phyloP scores from a whole-genome alignment of 768 basidiomycete species.

The Cyclocybe aegerita region DNA sequence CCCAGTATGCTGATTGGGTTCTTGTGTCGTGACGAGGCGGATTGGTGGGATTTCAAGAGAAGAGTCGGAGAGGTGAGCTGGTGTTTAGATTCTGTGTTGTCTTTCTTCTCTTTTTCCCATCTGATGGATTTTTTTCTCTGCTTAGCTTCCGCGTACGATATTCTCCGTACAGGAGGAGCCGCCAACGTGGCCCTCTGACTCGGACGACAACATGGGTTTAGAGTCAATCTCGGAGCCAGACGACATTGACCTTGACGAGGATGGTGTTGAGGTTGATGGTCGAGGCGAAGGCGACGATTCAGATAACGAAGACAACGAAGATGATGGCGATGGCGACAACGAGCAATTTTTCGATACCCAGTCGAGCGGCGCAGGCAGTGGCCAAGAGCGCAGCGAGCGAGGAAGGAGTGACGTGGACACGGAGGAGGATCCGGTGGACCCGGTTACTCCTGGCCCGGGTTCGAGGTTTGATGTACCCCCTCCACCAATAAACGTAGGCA shows the following conservation, averaged over 20 bases:
- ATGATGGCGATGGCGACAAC: conserved; percentile 35
- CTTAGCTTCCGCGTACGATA: conserved; percentile 62
- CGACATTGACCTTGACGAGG: conserved; percentile 55
- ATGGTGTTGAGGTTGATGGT: conserved; percentile 30
- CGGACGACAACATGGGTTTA: conserved; percentile 74
- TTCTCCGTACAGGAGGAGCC: conserved; percentile 91
- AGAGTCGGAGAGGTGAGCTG: conserved; percentile 70
- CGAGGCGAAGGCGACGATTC: conserved; percentile 13
- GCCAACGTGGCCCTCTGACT: conserved; percentile 77
- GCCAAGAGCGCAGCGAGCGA: conserved; percentile 31
- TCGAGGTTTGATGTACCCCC: conserved; percentile 35
- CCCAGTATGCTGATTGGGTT: conserved; percentile 98
- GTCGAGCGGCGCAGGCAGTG: conserved; percentile 30
- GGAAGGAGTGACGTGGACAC: conserved; percentile 62
- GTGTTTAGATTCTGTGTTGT: conserved; percentile 3
- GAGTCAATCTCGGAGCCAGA: conserved; percentile 84
- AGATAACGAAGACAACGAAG: conserved; percentile 26
- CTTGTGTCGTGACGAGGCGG: conserved; percentile 77
- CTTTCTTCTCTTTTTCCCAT: neutral
- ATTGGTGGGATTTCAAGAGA: conserved; percentile 80
- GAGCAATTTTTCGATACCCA: conserved; percentile 57
- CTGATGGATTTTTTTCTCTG: conserved; percentile 8
- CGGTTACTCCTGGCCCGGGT: conserved; percentile 65
- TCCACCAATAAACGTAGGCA: conserved; percentile 19
- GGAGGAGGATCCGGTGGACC: conserved; percentile 71